Percentiles rank a stretch among this genome's conserved stretches.
Evolutionary conservation across 352 stramenopile species (phyloP).

Genomic region (Blastocystis sp.): DNA sequence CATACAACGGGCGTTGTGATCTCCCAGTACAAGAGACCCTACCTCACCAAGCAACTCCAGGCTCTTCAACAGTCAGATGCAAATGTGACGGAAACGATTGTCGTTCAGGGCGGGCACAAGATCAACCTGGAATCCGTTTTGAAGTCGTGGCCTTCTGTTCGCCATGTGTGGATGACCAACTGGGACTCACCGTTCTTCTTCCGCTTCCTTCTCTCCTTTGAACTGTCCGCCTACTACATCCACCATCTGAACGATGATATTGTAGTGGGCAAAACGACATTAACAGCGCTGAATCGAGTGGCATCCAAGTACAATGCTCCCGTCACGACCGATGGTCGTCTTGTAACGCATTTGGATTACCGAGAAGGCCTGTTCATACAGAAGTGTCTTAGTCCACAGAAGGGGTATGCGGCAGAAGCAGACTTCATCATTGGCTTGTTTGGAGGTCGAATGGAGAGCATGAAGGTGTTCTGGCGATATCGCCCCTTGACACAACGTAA

Average conservation of each 20-base stretch:
- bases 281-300: background rate
- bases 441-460: background rate
- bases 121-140: background rate
- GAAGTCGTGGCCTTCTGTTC: background rate
- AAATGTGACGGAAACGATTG: background rate
- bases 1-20: background rate
- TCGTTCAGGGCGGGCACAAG: constrained; percentile 16
- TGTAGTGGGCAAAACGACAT: background rate
- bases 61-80: background rate
- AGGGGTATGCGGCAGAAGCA: background rate
- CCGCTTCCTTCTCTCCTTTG: background rate
- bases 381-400: background rate
- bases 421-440: background rate
- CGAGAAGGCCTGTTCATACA: background rate
- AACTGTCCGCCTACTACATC: background rate
- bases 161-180: background rate
- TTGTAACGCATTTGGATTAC: background rate
- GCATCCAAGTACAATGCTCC: background rate
- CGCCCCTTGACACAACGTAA: background rate
- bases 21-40: constrained; percentile 36
- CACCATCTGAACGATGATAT: background rate
- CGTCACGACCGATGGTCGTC: background rate
- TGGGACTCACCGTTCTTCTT: background rate
- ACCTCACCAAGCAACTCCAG: constrained; percentile 14
- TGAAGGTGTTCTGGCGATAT: background rate